Conservation (phyloP, 2,329 filamentous ascomycete species). For the Exutisphaerella laricina region DNA sequence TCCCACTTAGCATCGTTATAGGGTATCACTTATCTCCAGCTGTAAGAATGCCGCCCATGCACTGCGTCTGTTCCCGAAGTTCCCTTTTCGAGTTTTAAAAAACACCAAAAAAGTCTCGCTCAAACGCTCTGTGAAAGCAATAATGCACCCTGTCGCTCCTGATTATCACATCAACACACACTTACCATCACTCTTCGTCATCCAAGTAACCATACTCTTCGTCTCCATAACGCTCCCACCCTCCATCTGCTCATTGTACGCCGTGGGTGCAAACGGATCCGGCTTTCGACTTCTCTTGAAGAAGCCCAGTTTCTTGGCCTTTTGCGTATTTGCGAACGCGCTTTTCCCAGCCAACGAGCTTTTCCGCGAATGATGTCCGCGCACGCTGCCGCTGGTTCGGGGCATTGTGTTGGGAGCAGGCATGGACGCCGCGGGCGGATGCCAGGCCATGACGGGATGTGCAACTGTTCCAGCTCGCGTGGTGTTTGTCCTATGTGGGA, state of each 20-base stretch:
- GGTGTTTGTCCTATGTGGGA: conserved; percentile 22
- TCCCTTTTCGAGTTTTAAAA: no score
- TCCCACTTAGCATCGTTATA: no score
- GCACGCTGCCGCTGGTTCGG: conserved; percentile 12
- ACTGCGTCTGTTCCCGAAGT: no score
- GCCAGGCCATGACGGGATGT: conserved; percentile 33
- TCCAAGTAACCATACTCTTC: conserved; percentile 24
- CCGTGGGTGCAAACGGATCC: conserved; percentile 10
- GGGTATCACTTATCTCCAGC: no score
- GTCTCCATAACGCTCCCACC: conserved; percentile 22
- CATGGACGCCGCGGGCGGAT: conserved; percentile 27
- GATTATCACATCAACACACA: conserved; percentile 24
- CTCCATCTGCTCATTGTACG: conserved; percentile 5
- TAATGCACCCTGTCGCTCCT: background rate
- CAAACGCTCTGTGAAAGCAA: background rate
- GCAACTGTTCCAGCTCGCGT: conserved; percentile 24
- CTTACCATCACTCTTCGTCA: conserved; percentile 18
- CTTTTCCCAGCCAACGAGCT: conserved; percentile 17
- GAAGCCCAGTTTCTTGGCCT: conserved; percentile 27
- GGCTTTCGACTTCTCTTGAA: conserved; percentile 19
- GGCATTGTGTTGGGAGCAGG: conserved; percentile 1
- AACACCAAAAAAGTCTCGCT: background rate
- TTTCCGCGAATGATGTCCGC: conserved; percentile 12
- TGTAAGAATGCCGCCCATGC: no score
- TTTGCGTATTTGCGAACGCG: conserved; percentile 22